phyloP scores from a whole-genome alignment of 768 basidiomycete genomes.

The Terana coerulea region DNA sequence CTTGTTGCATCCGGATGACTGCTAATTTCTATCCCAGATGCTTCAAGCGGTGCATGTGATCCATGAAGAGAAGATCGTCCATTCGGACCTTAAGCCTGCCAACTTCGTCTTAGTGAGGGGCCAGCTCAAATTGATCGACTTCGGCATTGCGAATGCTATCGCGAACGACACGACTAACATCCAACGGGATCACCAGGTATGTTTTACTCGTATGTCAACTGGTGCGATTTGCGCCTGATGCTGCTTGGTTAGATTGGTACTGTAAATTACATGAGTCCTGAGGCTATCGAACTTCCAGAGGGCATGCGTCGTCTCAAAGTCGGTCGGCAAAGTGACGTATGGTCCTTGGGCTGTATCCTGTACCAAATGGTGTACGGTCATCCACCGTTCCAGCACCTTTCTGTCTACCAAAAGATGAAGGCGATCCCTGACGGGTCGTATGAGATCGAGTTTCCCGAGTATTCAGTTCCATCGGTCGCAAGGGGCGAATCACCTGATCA shows the following conservation, averaged over 20 bases:
- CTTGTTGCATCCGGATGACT: background rate
- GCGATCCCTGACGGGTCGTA: conserved; percentile 81
- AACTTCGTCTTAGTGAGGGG: conserved; percentile 97
- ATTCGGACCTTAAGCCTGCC: conserved; percentile 97
- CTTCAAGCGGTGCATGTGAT: conserved; percentile 97
- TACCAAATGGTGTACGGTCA: conserved; percentile 98
- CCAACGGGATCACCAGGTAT: conserved; percentile 90
- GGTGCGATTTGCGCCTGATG: background rate
- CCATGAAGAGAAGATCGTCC: conserved; percentile 97
- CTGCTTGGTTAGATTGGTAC: conserved; percentile 73
- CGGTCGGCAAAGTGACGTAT: conserved; percentile 93
- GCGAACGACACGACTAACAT: conserved; percentile 99
- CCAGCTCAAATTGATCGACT: conserved; percentile 95
- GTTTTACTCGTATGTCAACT: conserved; percentile 3
- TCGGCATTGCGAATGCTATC: conserved; percentile 99
- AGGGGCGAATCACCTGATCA: conserved; percentile 32
- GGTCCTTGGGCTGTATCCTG: conserved; percentile 96
- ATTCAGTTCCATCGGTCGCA: conserved; percentile 51
- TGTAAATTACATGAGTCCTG: conserved; percentile 98
- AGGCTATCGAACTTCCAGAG: conserved; percentile 87
- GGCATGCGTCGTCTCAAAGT: conserved; percentile 90
- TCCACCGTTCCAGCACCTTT: conserved; percentile 86
- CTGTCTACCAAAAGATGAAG: conserved; percentile 86
- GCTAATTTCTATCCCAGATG: conserved; percentile 58
- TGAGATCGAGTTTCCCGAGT: conserved; percentile 79